These are phyloP conservation scores for Zoysia matrella DNA, from an alignment of 202 grass and related monocot species.

Conservation along the genomic window DNA sequence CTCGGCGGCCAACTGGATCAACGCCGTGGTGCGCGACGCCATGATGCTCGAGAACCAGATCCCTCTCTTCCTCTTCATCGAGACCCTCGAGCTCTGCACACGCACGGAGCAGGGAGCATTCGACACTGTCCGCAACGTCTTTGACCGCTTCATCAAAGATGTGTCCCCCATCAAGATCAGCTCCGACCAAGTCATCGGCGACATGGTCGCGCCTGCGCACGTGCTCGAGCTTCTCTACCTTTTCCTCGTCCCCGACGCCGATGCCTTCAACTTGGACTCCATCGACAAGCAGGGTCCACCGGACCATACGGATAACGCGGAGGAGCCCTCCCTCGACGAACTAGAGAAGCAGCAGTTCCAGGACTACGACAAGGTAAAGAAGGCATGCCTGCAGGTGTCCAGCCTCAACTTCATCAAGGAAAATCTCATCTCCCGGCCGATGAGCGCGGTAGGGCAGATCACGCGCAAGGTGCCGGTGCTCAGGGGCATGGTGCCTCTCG, in stretches of 20 bases:
- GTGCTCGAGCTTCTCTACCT: conserved; percentile 59
- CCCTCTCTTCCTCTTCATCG: conserved; percentile 12
- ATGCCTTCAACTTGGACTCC: conserved; percentile 8
- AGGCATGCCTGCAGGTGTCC: neutral
- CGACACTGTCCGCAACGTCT: too few relatives aligned
- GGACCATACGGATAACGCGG: too few relatives aligned
- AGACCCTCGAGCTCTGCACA: conserved; percentile 26
- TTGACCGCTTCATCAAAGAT: conserved; percentile 23
- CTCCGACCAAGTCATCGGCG: neutral
- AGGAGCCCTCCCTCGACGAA: neutral
- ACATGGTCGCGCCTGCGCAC: conserved; percentile 30
- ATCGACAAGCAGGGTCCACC: too few relatives aligned
- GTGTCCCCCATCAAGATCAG: conserved; percentile 56
- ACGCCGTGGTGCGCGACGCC: conserved; percentile 43
- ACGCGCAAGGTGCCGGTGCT: conserved; percentile 39
- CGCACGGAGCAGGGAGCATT: neutral
- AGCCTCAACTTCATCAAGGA: conserved; percentile 40
- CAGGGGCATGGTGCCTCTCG: neutral
- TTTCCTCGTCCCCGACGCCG: conserved; percentile 30
- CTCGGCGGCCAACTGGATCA: conserved; percentile 38
- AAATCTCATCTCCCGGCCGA: conserved; percentile 46
- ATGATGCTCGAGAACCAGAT: conserved; percentile 61
- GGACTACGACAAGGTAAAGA: too few relatives aligned
- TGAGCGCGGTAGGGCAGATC: conserved; percentile 6
- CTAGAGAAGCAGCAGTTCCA: too few relatives aligned